Conservation (phyloP, 1,284 basidiomycete species). For the Ceratobasidium sp. region DNA sequence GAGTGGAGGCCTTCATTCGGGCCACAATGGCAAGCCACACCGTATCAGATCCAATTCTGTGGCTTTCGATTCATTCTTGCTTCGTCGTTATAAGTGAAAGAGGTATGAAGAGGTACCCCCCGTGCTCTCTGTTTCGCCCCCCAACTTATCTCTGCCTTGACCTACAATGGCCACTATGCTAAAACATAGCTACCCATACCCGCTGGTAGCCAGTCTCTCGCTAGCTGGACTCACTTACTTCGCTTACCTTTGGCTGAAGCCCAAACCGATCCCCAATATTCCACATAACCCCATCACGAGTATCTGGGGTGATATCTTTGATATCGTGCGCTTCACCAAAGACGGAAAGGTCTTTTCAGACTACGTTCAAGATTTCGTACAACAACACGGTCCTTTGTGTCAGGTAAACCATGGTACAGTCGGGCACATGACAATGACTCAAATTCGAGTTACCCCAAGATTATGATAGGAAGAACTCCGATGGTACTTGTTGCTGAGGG, state of each 20-base stretch:
- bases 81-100: too few relatives aligned
- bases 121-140: neutral
- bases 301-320: conserved; percentile 31
- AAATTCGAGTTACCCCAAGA: neutral
- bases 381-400: conserved; percentile 18
- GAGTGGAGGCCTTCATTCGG: too few relatives aligned
- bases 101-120: neutral
- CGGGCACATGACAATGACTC: neutral
- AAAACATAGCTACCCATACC: neutral
- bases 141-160: neutral
- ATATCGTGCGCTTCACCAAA: neutral
- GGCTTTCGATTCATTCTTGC: too few relatives aligned
- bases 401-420: neutral
- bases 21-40: too few relatives aligned
- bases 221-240: neutral
- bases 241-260: conserved; percentile 18
- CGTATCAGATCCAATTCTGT: too few relatives aligned
- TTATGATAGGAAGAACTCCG: conserved; percentile 13
- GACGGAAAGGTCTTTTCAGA: conserved; percentile 19
- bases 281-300: conserved; percentile 37
- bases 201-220: neutral
- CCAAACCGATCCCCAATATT: conserved; percentile 28
- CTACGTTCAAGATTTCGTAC: conserved; percentile 15
- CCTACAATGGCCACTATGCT: neutral
- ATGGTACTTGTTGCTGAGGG: conserved; percentile 33